These are phyloP conservation scores for Glebionis coronaria DNA, from an alignment of 129 eudicot genomes.

Conservation along the genomic window DNA sequence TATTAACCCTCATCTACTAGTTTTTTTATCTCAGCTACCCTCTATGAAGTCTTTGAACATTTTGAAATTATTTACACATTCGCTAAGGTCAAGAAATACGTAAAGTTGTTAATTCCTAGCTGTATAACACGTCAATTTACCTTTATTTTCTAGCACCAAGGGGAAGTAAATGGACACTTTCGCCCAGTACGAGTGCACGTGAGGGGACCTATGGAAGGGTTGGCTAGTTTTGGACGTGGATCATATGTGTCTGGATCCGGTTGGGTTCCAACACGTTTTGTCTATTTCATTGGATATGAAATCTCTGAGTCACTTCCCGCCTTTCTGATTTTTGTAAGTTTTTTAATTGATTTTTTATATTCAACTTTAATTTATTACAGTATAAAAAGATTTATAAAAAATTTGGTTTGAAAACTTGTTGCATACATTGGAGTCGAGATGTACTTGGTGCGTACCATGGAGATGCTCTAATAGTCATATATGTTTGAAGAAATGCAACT, in stretches of 20 bases:
- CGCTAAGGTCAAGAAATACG: background rate
- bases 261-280: slow-evolving; percentile 94
- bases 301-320: slow-evolving; percentile 94
- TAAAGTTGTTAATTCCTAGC: background rate
- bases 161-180: slow-evolving; percentile 72
- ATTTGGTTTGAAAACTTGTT: too few relatives aligned
- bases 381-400: too few relatives aligned
- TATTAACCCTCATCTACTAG: background rate
- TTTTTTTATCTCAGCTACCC: background rate
- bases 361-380: too few relatives aligned
- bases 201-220: slow-evolving; percentile 84
- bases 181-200: slow-evolving; percentile 91
- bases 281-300: slow-evolving; percentile 82
- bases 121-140: too few relatives aligned
- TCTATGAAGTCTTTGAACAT: background rate
- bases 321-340: slow-evolving; percentile 94
- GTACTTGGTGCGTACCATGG: too few relatives aligned
- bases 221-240: slow-evolving; percentile 97
- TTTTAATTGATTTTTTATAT: slow-evolving; percentile 5
- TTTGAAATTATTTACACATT: background rate
- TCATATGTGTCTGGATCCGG: slow-evolving; percentile 62
- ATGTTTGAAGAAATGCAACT: background rate
- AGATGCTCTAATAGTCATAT: background rate
- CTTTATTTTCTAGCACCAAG: slow-evolving; percentile 21
- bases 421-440: too few relatives aligned